A percentile compares a stretch with the other conserved stretches of the same genome.
Evolutionary conservation across 768 basidiomycete genomes (phyloP).

Genomic region (Trametes villosa): DNA sequence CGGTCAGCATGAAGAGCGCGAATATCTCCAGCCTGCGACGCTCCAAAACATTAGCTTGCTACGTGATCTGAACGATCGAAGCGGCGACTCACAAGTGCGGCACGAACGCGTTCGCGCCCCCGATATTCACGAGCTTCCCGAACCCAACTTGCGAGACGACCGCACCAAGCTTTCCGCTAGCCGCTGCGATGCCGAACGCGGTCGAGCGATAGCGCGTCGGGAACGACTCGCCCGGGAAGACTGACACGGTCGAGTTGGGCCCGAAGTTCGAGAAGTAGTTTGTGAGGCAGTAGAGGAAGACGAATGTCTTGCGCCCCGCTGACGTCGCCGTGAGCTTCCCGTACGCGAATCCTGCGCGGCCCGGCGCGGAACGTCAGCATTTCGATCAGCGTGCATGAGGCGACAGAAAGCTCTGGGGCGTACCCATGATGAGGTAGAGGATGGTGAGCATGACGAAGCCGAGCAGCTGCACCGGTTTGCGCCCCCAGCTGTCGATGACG

Average conservation of each 20-base stretch:
- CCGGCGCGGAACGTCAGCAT: too few species aligned
- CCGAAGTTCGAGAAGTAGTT: constrained; percentile 52
- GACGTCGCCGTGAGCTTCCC: constrained; percentile 32
- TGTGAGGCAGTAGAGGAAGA: constrained; percentile 45
- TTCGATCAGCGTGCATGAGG: neutral
- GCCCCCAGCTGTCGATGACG: constrained; percentile 43
- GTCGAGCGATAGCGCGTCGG: constrained; percentile 50
- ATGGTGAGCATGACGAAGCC: constrained; percentile 43
- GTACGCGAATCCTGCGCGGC: constrained; percentile 33
- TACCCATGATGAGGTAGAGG: constrained; percentile 39
- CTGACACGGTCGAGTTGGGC: constrained; percentile 48
- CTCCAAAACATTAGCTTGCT: neutral
- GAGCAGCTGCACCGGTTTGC: constrained; percentile 45
- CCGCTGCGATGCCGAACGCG: constrained; percentile 50
- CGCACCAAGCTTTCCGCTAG: constrained; percentile 50
- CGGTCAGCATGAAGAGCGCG: constrained; percentile 51
- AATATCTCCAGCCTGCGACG: constrained; percentile 44
- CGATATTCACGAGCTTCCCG: constrained; percentile 40
- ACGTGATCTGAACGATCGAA: neutral
- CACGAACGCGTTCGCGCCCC: constrained; percentile 37
- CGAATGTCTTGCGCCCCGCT: constrained; percentile 36
- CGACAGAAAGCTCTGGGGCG: neutral
- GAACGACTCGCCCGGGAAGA: constrained; percentile 49
- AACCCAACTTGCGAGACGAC: constrained; percentile 46
- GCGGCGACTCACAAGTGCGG: constrained; percentile 37